Base-by-base conservation (phyloP, 2,329 filamentous ascomycete species). In the Byssothecium circinans region DNA sequence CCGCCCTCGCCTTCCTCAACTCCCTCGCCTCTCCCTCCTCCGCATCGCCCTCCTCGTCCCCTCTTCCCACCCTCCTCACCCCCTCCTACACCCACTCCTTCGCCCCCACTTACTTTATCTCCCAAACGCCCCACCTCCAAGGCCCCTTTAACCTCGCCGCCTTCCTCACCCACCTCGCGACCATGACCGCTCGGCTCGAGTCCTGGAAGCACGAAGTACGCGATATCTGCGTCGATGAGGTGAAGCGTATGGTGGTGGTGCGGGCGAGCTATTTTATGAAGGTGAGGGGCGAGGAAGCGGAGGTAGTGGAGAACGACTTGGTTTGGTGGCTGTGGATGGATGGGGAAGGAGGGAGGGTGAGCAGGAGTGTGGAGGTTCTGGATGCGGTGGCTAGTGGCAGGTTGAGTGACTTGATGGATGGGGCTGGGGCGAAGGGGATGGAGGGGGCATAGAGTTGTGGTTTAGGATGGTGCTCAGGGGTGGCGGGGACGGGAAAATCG, bases 251-350 rank as follows among this genome's bases (percentile, higher is more conserved):
- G 20, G 67, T 56, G 2, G 40, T 64, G 17, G 49, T 63, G 18
- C 43, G 62, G 14, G 56, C 47, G 7, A 53, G 57, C 6, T 68
- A 64, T 45, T 50, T 39, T 12, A 70, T 71, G 64, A 15, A 17
- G 25, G 54, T 53, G 1, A 52, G 53, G 23, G 60, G 53, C 10
- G 52, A 47, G 18, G 47, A 43, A n/a, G n/a, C n/a, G 11, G 49
- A 57, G 20, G 17, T 22, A 12, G 52, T 58, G 17, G 60, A 64
- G 38, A 68, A 70, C 48, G 68, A 71, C 44, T 43, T 72, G 14
- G 8, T 70, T 12, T 69, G 68, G 58, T 54, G 61, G 48, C 42
- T 70, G 45, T 57, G 51, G n/a, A 53, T 72, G 50, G 55, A 59
- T 32, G 44, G 46, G 14, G 44, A 38, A 5, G 52, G 40, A 25